A percentile compares a stretch with the other conserved stretches of the same genome.
These are phyloP conservation scores for Xylaria scruposa DNA, from an alignment of 495 filamentous ascomycete species.

Conservation along the genomic window DNA sequence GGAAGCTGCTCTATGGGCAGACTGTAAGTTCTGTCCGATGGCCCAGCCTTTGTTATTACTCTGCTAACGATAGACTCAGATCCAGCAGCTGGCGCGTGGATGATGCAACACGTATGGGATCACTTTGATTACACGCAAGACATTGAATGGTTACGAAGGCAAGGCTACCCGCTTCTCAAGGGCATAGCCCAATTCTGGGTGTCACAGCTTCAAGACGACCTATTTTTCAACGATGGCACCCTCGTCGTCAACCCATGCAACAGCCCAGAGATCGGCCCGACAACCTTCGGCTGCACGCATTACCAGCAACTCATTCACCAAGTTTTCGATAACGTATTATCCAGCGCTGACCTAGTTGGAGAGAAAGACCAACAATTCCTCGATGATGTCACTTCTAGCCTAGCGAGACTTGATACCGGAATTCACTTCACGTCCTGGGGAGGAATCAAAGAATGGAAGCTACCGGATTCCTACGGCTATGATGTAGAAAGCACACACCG, in stretches of 20 bases:
- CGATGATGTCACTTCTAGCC: conserved; percentile 34
- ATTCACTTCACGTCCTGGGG: conserved; percentile 56
- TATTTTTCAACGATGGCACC: conserved; percentile 56
- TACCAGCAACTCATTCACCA: conserved; percentile 58
- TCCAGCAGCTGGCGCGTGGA: conserved; percentile 54
- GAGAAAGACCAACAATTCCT: conserved; percentile 41
- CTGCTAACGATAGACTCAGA: conserved; percentile 40
- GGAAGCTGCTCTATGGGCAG: conserved; percentile 44
- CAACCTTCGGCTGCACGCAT: conserved; percentile 59
- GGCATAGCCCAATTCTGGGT: conserved; percentile 57
- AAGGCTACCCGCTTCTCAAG: conserved; percentile 58
- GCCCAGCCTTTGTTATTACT: not conserved
- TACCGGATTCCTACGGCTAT: conserved; percentile 39
- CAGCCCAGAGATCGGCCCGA: conserved; percentile 58
- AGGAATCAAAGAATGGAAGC: conserved; percentile 58
- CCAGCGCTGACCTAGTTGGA: conserved; percentile 23
- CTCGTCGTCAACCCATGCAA: conserved; percentile 60
- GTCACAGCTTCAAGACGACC: conserved; percentile 51
- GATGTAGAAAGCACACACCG: conserved; percentile 56
- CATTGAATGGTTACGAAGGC: conserved; percentile 44
- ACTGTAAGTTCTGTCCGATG: conserved; percentile 14
- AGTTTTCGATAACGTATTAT: conserved; percentile 48
- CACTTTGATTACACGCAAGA: conserved; percentile 56
- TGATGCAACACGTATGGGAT: conserved; percentile 60
- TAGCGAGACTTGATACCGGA: conserved; percentile 51